Evolutionary conservation across 495 filamentous ascomycete species (phyloP), one percentile per base, ranked within the genome.

Genomic region (Cercophora scortea): DNA sequence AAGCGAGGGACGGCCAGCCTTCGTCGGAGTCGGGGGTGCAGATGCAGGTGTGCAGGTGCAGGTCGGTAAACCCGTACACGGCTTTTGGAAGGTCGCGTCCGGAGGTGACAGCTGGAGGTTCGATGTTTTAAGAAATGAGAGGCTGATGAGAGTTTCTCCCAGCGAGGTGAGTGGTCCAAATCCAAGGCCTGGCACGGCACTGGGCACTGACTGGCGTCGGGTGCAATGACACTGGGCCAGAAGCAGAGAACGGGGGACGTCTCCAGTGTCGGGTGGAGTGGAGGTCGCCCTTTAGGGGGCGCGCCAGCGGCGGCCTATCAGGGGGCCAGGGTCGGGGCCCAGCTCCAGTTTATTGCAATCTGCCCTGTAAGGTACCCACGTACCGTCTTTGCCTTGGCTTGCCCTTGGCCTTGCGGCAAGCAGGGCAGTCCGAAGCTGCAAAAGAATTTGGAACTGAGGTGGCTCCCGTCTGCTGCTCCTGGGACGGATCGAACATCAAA

Each of bases 91-190:
- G 36, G 36, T 50, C 48, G 48, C 48, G 35, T 25, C 4, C 9
- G 19, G 40, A 32, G 25, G 40, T 18, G 48, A 41, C 48, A 50
- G 48, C 36, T 50, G 48, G 39, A 50, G 32, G 38, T 38, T 38
- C 1, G 9, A 10, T 38, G 25, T 49, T 38, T 43, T 8, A 50
- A 42, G 48, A 16, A 50, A 41, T 16, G 41, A 43, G 17, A 25
- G 17, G 48, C 48, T 50, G 48, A 50, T 41, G 36, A 49, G 48
- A 42, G 35, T 42, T 50, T 50, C 48, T 32, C 25, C 36, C 36
- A 38, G 36, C 8, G 10, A 25, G 25, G 25, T 25, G 25, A 25
- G 36, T 38, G 36, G 36, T 38, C 7, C 36, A 25, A 25, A 25
- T 38, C 13, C 36, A 10, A 38, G 39, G 48, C 48, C 48, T 42